Evolutionary conservation across 2,329 filamentous ascomycete species (phyloP).

Genomic region (Botryotinia calthae): DNA sequence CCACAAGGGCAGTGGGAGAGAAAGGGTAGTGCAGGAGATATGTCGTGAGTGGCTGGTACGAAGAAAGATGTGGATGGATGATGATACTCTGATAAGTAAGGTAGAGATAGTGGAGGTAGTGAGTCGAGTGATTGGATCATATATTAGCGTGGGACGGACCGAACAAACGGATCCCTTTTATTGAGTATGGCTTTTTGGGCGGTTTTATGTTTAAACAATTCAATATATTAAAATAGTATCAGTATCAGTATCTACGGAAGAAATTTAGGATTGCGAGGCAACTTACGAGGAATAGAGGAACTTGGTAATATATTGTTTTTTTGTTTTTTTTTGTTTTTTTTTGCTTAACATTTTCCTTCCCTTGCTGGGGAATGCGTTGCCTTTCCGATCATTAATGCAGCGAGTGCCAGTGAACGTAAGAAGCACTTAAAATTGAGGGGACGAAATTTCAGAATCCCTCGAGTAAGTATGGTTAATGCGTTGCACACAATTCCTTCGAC

Average conservation of each 20-base stretch:
- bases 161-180: not conserved
- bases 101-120: not conserved
- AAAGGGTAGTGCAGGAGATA: slow-evolving; percentile 35
- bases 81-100: not conserved
- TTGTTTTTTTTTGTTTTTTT: too few species aligned
- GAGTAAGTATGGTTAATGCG: too few species aligned
- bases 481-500: not conserved
- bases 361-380: too few species aligned
- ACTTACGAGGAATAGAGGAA: not conserved
- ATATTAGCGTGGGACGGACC: not conserved
- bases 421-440: not conserved
- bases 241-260: not conserved
- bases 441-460: too few species aligned
- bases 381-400: not conserved
- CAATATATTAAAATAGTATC: not conserved
- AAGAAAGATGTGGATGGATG: not conserved
- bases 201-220: not conserved
- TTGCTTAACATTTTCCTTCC: too few species aligned
- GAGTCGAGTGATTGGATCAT: not conserved
- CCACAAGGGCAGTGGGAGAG: slow-evolving; percentile 29
- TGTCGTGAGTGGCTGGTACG: slow-evolving; percentile 28
- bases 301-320: not conserved
- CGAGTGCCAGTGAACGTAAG: not conserved
- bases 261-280: not conserved
- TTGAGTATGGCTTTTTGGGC: not conserved